Conservation (phyloP, 148 eudicot species). For the Agrostemma githago region DNA sequence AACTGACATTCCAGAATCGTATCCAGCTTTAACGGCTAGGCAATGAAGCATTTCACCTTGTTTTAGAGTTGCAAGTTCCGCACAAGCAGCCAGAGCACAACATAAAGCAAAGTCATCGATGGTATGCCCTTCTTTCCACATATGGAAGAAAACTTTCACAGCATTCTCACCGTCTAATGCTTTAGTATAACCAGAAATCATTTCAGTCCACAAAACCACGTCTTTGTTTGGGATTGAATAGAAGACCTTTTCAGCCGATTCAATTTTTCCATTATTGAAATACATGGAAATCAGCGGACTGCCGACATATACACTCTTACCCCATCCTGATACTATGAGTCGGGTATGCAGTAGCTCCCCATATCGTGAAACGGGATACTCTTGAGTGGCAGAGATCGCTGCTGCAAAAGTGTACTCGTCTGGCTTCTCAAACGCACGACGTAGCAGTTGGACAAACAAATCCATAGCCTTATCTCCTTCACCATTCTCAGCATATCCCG, state of each 20-base stretch:
- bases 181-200: conserved; percentile 63
- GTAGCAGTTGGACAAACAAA: conserved; percentile 42
- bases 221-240: conserved; percentile 45
- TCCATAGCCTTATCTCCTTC: conserved; percentile 58
- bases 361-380: conserved; percentile 34
- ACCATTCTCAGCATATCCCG: conserved; percentile 60
- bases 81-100: conserved; percentile 70
- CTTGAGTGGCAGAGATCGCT: conserved; percentile 44
- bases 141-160: conserved; percentile 41
- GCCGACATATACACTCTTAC: conserved; percentile 50
- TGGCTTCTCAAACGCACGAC: conserved; percentile 35
- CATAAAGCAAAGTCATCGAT: conserved; percentile 62
- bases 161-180: conserved; percentile 53
- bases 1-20: conserved; percentile 48
- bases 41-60: conserved; percentile 76
- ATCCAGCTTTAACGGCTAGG: conserved; percentile 55
- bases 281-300: conserved; percentile 74
- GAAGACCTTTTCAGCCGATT: conserved; percentile 55
- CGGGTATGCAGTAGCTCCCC: conserved; percentile 74
- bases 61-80: conserved; percentile 57
- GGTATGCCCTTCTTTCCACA: conserved; percentile 57
- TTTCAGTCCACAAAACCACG: conserved; percentile 75
- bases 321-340: conserved; percentile 45
- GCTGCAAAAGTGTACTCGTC: conserved; percentile 88
- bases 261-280: conserved; percentile 44